Percentiles rank a stretch among this genome's conserved stretches.
These are phyloP conservation scores for Chlamydomonas schloesseri DNA, from an alignment of 139 green algal species.

Conservation along the genomic window DNA sequence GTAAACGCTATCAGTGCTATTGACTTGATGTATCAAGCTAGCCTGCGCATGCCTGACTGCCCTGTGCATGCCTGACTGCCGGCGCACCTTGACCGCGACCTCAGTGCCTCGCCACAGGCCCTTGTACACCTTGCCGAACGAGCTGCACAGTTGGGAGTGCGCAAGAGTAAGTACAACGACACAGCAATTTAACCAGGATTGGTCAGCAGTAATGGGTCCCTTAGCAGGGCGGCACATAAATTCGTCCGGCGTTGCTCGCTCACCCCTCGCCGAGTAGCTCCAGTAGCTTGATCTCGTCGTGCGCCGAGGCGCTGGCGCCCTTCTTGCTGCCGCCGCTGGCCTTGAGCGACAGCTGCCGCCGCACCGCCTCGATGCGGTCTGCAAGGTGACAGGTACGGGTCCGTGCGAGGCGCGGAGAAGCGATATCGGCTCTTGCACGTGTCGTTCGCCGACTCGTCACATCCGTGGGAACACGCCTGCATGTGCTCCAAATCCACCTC, in stretches of 20 bases:
- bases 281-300: slow-evolving; percentile 43
- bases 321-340: not conserved
- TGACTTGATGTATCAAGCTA: too few species aligned
- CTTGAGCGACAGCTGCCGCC: slow-evolving; percentile 43
- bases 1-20: not conserved
- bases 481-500: not conserved
- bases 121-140: slow-evolving; percentile 53
- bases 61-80: not conserved
- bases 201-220: too few species aligned
- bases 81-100: slow-evolving; percentile 48
- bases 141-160: too few species aligned
- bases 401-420: not conserved
- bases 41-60: too few species aligned
- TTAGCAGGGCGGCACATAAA: too few species aligned
- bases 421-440: too few species aligned
- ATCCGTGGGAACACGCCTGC: too few species aligned
- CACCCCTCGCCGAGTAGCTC: slow-evolving; percentile 55
- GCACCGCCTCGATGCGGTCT: slow-evolving; percentile 58
- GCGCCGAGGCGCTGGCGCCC: not conserved
- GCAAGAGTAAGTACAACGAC: too few species aligned
- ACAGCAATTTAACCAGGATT: too few species aligned
- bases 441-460: too few species aligned
- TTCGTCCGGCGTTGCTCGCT: too few species aligned
- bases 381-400: not conserved
- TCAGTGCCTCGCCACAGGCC: slow-evolving; percentile 26